phyloP scores from a whole-genome alignment of 352 stramenopile species.

The Pythium dissotocum region DNA sequence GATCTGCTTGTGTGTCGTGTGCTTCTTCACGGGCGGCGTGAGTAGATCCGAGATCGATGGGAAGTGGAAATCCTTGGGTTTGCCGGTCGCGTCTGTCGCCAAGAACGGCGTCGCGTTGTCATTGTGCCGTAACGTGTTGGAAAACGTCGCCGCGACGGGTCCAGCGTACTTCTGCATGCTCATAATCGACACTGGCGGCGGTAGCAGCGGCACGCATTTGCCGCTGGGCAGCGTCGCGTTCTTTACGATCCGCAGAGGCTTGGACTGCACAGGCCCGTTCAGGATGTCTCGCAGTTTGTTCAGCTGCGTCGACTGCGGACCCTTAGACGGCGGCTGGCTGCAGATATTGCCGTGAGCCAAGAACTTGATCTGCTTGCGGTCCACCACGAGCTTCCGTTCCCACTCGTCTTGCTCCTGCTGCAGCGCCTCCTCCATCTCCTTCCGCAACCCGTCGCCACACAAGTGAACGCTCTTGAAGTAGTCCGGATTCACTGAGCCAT shows the following conservation, averaged over 20 bases:
- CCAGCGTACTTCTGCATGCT: slow-evolving; percentile 64
- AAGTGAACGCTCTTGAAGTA: slow-evolving; percentile 90
- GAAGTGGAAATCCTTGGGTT: slow-evolving; percentile 62
- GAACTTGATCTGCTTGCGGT: slow-evolving; percentile 85
- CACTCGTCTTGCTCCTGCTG: slow-evolving; percentile 68
- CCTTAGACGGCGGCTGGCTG: slow-evolving; percentile 37
- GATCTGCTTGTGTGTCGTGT: slow-evolving; percentile 57
- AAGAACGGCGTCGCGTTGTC: slow-evolving; percentile 40
- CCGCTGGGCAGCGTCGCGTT: slow-evolving; percentile 77
- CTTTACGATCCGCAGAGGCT: slow-evolving; percentile 75
- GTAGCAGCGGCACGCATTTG: slow-evolving; percentile 61
- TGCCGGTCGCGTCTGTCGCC: slow-evolving; percentile 30
- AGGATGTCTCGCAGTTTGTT: slow-evolving; percentile 85
- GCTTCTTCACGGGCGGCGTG: slow-evolving; percentile 60
- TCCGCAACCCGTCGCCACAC: slow-evolving; percentile 70
- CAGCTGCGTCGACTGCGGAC: slow-evolving; percentile 53
- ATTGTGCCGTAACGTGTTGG: slow-evolving; percentile 40
- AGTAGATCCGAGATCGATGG: slow-evolving; percentile 53
- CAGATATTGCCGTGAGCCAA: slow-evolving; percentile 85
- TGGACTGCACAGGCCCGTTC: slow-evolving; percentile 42
- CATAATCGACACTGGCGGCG: slow-evolving; percentile 68
- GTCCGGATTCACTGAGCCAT: slow-evolving; percentile 59
- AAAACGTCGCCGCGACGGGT: slow-evolving; percentile 52
- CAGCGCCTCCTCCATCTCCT: slow-evolving; percentile 74
- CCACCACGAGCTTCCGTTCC: slow-evolving; percentile 85